Evolutionary conservation across 1,284 basidiomycete species (phyloP), one percentile per base, ranked within the genome.

Genomic region (Pascua sp.): DNA sequence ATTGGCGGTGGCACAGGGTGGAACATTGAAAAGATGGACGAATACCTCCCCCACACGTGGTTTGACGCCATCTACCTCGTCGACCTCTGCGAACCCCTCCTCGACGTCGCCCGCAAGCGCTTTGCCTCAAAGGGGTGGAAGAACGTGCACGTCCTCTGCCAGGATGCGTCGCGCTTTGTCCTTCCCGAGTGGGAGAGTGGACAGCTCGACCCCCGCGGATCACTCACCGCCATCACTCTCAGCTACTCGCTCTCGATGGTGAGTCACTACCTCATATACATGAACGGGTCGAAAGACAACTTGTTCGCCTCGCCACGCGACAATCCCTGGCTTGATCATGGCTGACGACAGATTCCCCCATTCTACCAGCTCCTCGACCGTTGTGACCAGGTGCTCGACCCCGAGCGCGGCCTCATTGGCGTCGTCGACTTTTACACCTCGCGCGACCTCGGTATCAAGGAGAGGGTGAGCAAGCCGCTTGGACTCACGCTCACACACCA

Each of bases 401-500:
- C 87, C 5, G 73, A 83, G 51, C 78, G 81, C 0, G 89, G 89
- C 45, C 70, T 91, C 3, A 76, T 90, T 37, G 83, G 84, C 42
- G 88, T 90, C 11, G 86, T 84, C 36, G 89, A 91, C 78, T 91
- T 91, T 69, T 91, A 90, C 73, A 88, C 88, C 1, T 85, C 88
- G 1, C 64, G 84, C 80, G 59, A 84, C 81, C 55, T 81, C 79
- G 66, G 80, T 76, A 47, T 84, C 82, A 85, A 83, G 56, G 72
- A 71, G 53, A 48, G 71, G 42, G 72, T 73, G 44, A 63, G 72
- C n/a, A 11, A 11, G 15, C 11, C 16, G 8, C 13, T 2, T 11
- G 17, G 17, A 3, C 1, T n/a, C 11, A 5, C 36, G 16, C 58
- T 56, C 53, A 47, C 64, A 56, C 24, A 32, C 55, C 63, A 77